Conservation (phyloP, 331 rosid genomes). For the Phaseolus coccineus region DNA sequence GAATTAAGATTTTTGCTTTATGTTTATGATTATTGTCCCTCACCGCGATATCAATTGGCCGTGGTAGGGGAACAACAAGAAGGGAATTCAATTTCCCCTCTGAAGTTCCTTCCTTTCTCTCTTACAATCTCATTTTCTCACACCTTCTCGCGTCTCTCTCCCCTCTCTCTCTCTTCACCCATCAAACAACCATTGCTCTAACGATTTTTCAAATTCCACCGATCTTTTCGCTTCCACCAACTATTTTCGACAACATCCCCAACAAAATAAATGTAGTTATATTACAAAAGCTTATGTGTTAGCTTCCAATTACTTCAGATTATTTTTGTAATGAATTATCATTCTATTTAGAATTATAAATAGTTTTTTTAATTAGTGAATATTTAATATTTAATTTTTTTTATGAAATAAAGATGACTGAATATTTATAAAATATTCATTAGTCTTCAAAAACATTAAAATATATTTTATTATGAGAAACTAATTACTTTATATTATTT, state of each 20-base stretch:
- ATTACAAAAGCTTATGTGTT: no score
- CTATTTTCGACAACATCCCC: conserved; percentile 36
- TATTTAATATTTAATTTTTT: no score
- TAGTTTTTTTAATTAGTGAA: no score
- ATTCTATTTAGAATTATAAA: no score
- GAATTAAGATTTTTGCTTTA: conserved; percentile 25
- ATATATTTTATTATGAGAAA: no score
- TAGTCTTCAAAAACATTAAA: no score
- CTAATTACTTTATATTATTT: no score
- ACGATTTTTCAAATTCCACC: conserved; percentile 49
- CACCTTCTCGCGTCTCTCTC: conserved; percentile 30
- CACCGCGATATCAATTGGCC: conserved; percentile 49
- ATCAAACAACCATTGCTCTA: conserved; percentile 49
- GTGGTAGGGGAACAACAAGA: conserved; percentile 42
- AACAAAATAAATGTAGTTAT: no score
- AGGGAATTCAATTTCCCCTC: conserved; percentile 48
- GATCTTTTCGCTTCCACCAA: conserved; percentile 50
- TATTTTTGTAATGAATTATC: no score
- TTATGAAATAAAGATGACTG: no score
- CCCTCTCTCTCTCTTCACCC: conserved; percentile 32
- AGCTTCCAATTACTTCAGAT: no score
- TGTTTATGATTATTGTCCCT: neutral
- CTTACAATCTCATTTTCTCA: conserved; percentile 42
- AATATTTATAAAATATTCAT: no score
- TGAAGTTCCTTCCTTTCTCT: conserved; percentile 36